Evolutionary conservation across 352 stramenopile genomes (phyloP).

Genomic region (Pseudoperonospora humuli): DNA sequence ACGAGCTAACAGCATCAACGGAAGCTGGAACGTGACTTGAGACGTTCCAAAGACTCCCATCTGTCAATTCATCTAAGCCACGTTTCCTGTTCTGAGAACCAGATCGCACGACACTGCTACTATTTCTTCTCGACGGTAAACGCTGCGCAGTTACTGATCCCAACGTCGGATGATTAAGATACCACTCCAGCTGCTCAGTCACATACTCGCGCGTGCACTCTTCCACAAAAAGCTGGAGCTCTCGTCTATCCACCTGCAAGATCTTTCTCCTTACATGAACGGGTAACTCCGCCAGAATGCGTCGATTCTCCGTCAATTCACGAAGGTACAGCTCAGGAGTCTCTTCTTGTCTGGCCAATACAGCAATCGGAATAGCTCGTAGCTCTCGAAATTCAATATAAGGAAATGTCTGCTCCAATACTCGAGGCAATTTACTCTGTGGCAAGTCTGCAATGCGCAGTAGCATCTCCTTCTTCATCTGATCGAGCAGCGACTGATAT

Average conservation of each 20-base stretch:
- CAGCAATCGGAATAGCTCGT: slow-evolving; percentile 72
- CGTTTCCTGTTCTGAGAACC: slow-evolving; percentile 20
- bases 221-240: slow-evolving; percentile 68
- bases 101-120: slow-evolving; percentile 12
- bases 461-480: slow-evolving; percentile 64
- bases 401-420: slow-evolving; percentile 77
- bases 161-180: slow-evolving; percentile 38
- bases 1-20: slow-evolving; percentile 15
- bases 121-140: slow-evolving; percentile 20
- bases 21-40: slow-evolving; percentile 58
- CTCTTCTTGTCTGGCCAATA: slow-evolving; percentile 70
- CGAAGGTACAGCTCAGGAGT: slow-evolving; percentile 69
- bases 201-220: slow-evolving; percentile 72
- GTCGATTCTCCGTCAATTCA: slow-evolving; percentile 75
- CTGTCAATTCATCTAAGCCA: slow-evolving; percentile 24
- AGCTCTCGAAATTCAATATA: slow-evolving; percentile 87
- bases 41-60: slow-evolving; percentile 54
- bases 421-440: slow-evolving; percentile 56
- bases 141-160: slow-evolving; percentile 7
- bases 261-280: slow-evolving; percentile 81
- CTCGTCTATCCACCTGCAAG: slow-evolving; percentile 56
- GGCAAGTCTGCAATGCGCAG: slow-evolving; percentile 62
- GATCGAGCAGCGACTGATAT: slow-evolving; percentile 61
- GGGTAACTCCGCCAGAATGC: slow-evolving; percentile 67
- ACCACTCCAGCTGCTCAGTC: slow-evolving; percentile 57